Conservation (phyloP, 768 basidiomycete genomes). For the Porpolomopsis calyptriformis region DNA sequence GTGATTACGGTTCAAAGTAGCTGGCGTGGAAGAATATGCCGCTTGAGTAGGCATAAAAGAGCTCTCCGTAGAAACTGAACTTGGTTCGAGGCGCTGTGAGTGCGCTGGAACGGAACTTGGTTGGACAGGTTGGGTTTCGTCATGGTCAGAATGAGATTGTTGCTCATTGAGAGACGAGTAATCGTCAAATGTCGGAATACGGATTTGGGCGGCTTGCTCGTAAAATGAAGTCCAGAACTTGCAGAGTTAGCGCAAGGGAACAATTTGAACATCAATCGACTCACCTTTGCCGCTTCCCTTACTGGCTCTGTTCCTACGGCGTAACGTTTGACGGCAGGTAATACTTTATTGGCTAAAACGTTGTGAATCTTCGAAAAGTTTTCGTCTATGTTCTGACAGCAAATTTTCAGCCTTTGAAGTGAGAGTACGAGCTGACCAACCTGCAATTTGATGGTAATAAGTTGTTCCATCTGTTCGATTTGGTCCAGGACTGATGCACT, state of each 20-base stretch:
- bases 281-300: slow-evolving; percentile 80
- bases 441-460: slow-evolving; percentile 88
- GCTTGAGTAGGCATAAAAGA: slow-evolving; percentile 69
- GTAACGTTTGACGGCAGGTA: slow-evolving; percentile 87
- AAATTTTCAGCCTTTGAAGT: background rate
- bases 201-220: slow-evolving; percentile 83
- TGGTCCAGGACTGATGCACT: slow-evolving; percentile 65
- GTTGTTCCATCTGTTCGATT: slow-evolving; percentile 91
- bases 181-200: slow-evolving; percentile 66
- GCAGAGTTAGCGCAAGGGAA: background rate
- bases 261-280: slow-evolving; percentile 14
- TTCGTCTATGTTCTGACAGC: slow-evolving; percentile 74
- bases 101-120: slow-evolving; percentile 10
- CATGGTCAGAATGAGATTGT: slow-evolving; percentile 24
- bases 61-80: slow-evolving; percentile 46
- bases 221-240: slow-evolving; percentile 98
- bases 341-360: slow-evolving; percentile 62
- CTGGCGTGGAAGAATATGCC: slow-evolving; percentile 73
- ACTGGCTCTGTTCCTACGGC: slow-evolving; percentile 81
- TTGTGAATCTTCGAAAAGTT: slow-evolving; percentile 88
- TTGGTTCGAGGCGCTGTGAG: slow-evolving; percentile 28
- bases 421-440: slow-evolving; percentile 25
- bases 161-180: slow-evolving; percentile 47
- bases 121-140: slow-evolving; percentile 18
- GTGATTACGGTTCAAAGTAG: slow-evolving; percentile 23